A percentile compares a stretch with the other conserved stretches of the same genome.
phyloP scores from a whole-genome alignment of 306 rosid species.

The Luffa aegyptiaca region DNA sequence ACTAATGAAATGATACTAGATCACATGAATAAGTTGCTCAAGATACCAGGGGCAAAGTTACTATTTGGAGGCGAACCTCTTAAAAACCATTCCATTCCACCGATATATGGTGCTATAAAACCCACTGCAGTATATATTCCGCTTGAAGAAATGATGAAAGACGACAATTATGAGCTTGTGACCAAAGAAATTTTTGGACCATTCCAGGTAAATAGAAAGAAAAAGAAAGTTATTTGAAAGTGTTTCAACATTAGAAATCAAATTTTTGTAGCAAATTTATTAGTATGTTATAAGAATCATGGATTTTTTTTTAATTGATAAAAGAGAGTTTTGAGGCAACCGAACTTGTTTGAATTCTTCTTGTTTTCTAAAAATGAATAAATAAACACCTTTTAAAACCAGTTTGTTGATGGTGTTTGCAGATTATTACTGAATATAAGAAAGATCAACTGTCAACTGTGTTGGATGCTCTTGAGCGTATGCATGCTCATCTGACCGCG shows the following conservation, averaged over 20 bases:
- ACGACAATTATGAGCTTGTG: conserved; percentile 60
- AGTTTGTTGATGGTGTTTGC: conserved; percentile 6
- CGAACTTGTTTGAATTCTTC: neutral
- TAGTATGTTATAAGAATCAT: neutral
- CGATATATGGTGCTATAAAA: conserved; percentile 67
- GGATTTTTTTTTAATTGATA: neutral
- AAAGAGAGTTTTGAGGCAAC: neutral
- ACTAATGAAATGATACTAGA: conserved; percentile 69
- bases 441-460: conserved; percentile 54
- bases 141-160: conserved; percentile 73
- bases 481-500: conserved; percentile 90
- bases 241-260: neutral
- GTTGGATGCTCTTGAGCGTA: conserved; percentile 74
- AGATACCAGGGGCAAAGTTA: conserved; percentile 76
- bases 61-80: conserved; percentile 84
- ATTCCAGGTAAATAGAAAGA: conserved; percentile 54
- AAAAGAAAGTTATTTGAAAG: neutral
- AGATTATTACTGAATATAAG: conserved; percentile 75
- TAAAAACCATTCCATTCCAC: conserved; percentile 68
- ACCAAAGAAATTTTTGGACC: conserved; percentile 93
- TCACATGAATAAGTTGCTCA: conserved; percentile 65
- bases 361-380: neutral
- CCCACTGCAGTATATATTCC: conserved; percentile 90
- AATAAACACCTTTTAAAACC: neutral
- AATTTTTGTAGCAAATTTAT: neutral